Evolutionary conservation across 164 flowering plant genomes (phyloP).

Genomic region (Dillenia suffruticosa): DNA sequence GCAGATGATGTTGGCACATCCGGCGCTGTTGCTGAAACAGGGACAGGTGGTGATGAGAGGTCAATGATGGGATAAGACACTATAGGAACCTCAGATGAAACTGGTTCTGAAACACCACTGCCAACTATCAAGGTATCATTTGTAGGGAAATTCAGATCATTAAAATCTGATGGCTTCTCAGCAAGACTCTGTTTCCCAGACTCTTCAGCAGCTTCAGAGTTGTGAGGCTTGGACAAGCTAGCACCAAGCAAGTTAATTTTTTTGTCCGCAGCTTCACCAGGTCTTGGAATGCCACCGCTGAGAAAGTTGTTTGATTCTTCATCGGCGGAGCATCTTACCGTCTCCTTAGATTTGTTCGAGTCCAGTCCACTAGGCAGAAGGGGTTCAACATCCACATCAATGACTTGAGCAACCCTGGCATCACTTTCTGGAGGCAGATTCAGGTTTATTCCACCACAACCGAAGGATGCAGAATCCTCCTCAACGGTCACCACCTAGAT

Average conservation of each 20-base stretch:
- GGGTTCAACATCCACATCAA: slow-evolving; percentile 40
- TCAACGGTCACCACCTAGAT: slow-evolving; percentile 58
- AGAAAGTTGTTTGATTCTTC: neutral
- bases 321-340: neutral
- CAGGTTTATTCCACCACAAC: slow-evolving; percentile 40
- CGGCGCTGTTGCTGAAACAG: slow-evolving; percentile 1
- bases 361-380: neutral
- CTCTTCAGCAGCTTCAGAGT: slow-evolving; percentile 5
- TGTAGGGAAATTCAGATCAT: slow-evolving; percentile 30
- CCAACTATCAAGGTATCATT: slow-evolving; percentile 33
- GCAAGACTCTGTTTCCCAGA: slow-evolving; percentile 20
- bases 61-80: slow-evolving; percentile 43
- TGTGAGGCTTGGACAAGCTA: slow-evolving; percentile 2
- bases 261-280: too few species aligned
- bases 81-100: slow-evolving; percentile 10
- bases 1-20: slow-evolving; percentile 6
- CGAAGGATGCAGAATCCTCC: slow-evolving; percentile 14
- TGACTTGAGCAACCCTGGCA: slow-evolving; percentile 14
- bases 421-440: slow-evolving; percentile 51
- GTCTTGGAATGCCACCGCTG: neutral
- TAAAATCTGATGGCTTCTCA: slow-evolving; percentile 14
- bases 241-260: slow-evolving; percentile 2
- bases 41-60: slow-evolving; percentile 15
- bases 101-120: slow-evolving; percentile 14
- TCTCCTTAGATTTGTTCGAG: neutral